A percentile compares a stretch with the other conserved stretches of the same genome.
These are phyloP conservation scores for Calonectria honghensis DNA, from an alignment of 2,329 filamentous ascomycete species.

Conservation along the genomic window DNA sequence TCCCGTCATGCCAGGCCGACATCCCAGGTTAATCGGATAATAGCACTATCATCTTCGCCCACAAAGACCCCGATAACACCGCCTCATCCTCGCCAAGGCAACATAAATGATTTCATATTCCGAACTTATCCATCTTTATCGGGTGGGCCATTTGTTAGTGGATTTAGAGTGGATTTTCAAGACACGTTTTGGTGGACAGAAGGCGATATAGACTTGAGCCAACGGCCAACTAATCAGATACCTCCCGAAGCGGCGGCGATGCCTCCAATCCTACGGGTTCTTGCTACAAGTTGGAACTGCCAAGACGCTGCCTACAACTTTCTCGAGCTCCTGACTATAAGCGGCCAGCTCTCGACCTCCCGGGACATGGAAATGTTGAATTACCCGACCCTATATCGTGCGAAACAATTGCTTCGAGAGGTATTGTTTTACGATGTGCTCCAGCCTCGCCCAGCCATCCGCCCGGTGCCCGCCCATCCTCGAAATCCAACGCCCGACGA, in stretches of 20 bases:
- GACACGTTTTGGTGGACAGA: conserved; percentile 77
- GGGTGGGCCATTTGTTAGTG: conserved; percentile 64
- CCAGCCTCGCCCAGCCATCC: conserved; percentile 67
- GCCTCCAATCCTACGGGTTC: conserved; percentile 69
- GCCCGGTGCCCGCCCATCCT: conserved; percentile 54
- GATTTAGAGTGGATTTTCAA: conserved; percentile 69
- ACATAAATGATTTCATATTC: conserved; percentile 72
- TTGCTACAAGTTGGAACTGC: conserved; percentile 72
- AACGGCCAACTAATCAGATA: conserved; percentile 45
- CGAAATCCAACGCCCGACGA: conserved; percentile 62
- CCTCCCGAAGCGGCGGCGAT: conserved; percentile 59
- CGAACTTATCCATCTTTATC: conserved; percentile 65
- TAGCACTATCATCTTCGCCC: conserved; percentile 69
- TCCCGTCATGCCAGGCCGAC: background rate
- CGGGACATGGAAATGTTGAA: conserved; percentile 69
- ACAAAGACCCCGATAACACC: conserved; percentile 71
- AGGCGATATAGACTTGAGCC: conserved; percentile 62
- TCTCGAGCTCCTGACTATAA: conserved; percentile 71
- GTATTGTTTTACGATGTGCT: conserved; percentile 72
- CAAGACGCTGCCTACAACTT: conserved; percentile 70
- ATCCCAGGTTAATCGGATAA: conserved; percentile 39
- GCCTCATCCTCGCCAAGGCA: conserved; percentile 68
- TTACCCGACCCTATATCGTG: conserved; percentile 71
- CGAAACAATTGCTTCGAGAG: conserved; percentile 74
- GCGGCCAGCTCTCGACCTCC: conserved; percentile 68